Conservation (phyloP, 371 early-diverging fungal genomes). For the Mortierella sp. region DNA sequence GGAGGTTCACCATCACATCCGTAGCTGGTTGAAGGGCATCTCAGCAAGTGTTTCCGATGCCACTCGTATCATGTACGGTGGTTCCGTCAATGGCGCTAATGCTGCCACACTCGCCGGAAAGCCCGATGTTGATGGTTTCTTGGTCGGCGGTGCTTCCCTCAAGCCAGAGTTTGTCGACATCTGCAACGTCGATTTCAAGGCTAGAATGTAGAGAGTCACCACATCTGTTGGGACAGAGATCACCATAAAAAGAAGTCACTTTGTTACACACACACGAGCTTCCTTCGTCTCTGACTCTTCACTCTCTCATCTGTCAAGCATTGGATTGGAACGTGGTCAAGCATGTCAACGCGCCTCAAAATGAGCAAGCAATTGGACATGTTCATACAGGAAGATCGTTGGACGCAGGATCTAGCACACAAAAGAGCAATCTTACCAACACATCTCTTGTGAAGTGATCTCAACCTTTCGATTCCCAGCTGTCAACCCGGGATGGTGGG, state of each 20-base stretch:
- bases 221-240: too few relatives aligned
- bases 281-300: too few relatives aligned
- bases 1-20: slow-evolving; percentile 93
- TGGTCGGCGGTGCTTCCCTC: slow-evolving; percentile 99
- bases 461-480: too few relatives aligned
- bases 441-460: too few relatives aligned
- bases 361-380: slow-evolving; percentile 31
- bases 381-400: slow-evolving; percentile 27
- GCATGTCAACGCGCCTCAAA: slow-evolving; percentile 40
- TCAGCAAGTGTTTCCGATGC: slow-evolving; percentile 83
- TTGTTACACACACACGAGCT: too few relatives aligned
- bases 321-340: slow-evolving; percentile 27
- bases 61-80: slow-evolving; percentile 98
- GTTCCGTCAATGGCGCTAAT: slow-evolving; percentile 92
- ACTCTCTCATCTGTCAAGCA: too few relatives aligned
- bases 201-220: slow-evolving; percentile 43
- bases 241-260: too few relatives aligned
- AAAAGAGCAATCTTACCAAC: too few relatives aligned
- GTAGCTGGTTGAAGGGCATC: slow-evolving; percentile 90
- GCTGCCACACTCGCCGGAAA: slow-evolving; percentile 75
- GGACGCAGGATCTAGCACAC: slow-evolving; percentile 12
- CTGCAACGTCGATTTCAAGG: slow-evolving; percentile 66
- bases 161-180: slow-evolving; percentile 88
- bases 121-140: slow-evolving; percentile 98
- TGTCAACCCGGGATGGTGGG: too few relatives aligned